Evolutionary conservation across 176 grass and related monocot species (phyloP).

Genomic region (Carex parvula): DNA sequence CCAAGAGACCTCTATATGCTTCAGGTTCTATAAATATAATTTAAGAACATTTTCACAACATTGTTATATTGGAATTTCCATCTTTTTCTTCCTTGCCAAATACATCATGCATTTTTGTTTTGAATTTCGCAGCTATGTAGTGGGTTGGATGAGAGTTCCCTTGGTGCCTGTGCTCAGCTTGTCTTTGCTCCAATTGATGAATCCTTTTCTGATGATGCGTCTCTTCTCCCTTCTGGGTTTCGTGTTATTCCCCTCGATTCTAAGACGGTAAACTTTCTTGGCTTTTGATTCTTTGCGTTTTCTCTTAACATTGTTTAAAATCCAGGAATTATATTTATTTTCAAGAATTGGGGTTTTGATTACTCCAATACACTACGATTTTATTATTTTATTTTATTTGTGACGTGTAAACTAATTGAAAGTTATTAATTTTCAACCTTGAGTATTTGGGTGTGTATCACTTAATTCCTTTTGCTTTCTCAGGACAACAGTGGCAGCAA

Average conservation of each 20-base stretch:
- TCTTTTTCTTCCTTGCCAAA: not conserved
- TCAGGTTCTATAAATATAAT: constrained; percentile 42
- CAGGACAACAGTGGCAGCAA: constrained; percentile 23
- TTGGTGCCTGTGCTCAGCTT: constrained; percentile 73
- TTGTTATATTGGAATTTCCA: not conserved
- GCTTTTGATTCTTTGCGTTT: not conserved
- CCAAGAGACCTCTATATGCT: constrained; percentile 77
- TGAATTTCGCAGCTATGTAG: constrained; percentile 54
- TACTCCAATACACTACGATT: not conserved
- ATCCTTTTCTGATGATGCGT: constrained; percentile 88
- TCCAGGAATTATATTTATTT: not conserved
- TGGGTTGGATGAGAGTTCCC: constrained; percentile 74
- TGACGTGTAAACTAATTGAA: too few relatives aligned
- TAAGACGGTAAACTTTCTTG: constrained; percentile 41
- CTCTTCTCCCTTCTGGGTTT: constrained; percentile 83
- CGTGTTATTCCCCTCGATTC: constrained; percentile 77
- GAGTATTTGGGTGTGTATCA: not conserved
- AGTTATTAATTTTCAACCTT: not conserved
- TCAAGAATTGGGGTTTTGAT: not conserved
- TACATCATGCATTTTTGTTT: not conserved
- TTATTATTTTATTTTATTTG: not conserved
- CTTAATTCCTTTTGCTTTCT: not conserved
- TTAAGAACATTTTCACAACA: not conserved
- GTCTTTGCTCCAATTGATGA: constrained; percentile 96
- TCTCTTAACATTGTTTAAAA: constrained; percentile 27